phyloP scores from a whole-genome alignment of 129 eudicot genomes.

The Silybum marianum region DNA sequence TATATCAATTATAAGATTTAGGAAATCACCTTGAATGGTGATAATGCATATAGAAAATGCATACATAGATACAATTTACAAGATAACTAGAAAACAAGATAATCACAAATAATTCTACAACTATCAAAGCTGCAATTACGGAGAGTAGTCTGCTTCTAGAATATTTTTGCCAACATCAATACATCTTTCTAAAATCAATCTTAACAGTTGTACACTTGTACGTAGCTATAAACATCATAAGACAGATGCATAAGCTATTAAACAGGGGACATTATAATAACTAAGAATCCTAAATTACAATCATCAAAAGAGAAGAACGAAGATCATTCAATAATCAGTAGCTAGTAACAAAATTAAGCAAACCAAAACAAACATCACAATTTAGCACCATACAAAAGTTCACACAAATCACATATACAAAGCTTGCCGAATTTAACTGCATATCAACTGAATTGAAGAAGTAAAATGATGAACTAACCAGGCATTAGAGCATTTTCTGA shows the following conservation, averaged over 20 bases:
- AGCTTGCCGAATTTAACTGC: background rate
- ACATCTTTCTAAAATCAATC: conserved; percentile 1
- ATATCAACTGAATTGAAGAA: background rate
- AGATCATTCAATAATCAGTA: conserved; percentile 4
- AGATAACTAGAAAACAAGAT: no score
- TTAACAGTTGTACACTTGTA: background rate
- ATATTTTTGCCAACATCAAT: background rate
- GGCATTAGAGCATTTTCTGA: conserved; percentile 99
- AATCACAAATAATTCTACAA: no score
- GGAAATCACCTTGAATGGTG: no score
- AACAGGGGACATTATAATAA: background rate
- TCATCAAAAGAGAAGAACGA: background rate
- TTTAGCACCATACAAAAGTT: conserved; percentile 2
- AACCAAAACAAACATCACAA: background rate
- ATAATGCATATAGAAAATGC: no score
- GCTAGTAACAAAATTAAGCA: background rate
- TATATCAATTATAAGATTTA: background rate
- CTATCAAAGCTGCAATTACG: no score
- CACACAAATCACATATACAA: conserved; percentile 15
- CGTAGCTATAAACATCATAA: background rate
- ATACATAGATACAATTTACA: no score
- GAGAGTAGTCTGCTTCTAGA: no score
- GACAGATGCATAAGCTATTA: background rate
- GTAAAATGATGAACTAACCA: conserved; percentile 48
- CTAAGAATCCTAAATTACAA: background rate